These are phyloP conservation scores for Cladosporium sphaerospermum DNA, from an alignment of 2,329 filamentous ascomycete species.

Conservation along the genomic window DNA sequence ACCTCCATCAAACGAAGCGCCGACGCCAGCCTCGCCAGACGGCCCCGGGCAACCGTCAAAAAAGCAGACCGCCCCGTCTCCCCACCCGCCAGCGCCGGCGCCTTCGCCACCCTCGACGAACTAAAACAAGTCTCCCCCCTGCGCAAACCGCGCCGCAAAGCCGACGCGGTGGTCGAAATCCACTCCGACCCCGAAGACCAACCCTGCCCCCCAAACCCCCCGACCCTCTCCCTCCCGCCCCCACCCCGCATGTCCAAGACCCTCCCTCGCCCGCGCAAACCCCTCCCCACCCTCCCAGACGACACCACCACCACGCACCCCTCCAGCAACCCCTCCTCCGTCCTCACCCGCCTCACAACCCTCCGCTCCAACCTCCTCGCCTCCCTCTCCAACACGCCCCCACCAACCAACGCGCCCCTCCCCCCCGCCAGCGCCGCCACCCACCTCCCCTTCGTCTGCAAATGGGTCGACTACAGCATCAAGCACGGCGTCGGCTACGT, in stretches of 20 bases:
- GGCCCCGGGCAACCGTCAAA: constrained; percentile 26
- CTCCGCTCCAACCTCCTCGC: constrained; percentile 42
- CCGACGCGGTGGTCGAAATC: constrained; percentile 29
- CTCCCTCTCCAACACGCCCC: constrained; percentile 39
- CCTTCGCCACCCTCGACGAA: constrained; percentile 28
- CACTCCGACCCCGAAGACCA: constrained; percentile 29
- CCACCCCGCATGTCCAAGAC: constrained; percentile 24
- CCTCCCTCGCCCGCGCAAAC: constrained; percentile 23
- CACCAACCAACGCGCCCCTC: constrained; percentile 13
- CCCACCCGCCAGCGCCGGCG: constrained; percentile 21
- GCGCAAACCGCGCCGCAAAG: constrained; percentile 22
- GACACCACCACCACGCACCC: constrained; percentile 19
- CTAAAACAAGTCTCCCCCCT: constrained; percentile 25
- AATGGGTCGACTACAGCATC: constrained; percentile 86
- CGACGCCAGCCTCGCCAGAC: constrained; percentile 31
- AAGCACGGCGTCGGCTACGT: constrained; percentile 82
- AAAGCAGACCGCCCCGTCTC: constrained; percentile 19
- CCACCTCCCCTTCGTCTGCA: constrained; percentile 54
- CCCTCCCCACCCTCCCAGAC: constrained; percentile 13
- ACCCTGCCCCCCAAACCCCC: constrained; percentile 15
- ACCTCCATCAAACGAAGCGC: constrained; percentile 26
- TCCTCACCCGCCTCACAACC: constrained; percentile 38
- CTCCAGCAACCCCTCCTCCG: constrained; percentile 39
- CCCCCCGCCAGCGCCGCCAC: constrained; percentile 43
- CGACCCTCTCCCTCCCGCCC: constrained; percentile 22